Evolutionary conservation across 768 basidiomycete genomes (phyloP).

Genomic region (Podaxis sp.): DNA sequence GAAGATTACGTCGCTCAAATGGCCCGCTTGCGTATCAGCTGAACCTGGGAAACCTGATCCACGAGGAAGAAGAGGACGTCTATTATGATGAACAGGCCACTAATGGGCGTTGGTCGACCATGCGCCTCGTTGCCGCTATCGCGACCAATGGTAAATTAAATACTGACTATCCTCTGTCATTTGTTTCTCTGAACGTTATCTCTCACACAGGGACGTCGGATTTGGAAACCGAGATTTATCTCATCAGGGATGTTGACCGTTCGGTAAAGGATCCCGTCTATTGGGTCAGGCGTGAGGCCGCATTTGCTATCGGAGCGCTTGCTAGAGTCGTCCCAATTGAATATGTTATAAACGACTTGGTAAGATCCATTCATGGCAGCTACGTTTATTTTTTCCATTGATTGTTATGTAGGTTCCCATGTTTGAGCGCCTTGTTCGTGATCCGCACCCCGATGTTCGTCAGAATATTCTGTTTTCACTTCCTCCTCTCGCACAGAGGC

Average conservation of each 20-base stretch:
- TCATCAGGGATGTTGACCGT: slow-evolving; percentile 73
- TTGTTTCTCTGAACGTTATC: slow-evolving; percentile 22
- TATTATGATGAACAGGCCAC: slow-evolving; percentile 57
- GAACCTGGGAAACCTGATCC: slow-evolving; percentile 10
- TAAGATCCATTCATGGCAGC: slow-evolving; percentile 27
- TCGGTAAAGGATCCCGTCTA: slow-evolving; percentile 63
- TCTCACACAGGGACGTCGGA: slow-evolving; percentile 33
- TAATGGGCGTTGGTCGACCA: slow-evolving; percentile 83
- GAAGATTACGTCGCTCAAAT: not conserved
- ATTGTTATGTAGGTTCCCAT: slow-evolving; percentile 63
- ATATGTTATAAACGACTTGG: slow-evolving; percentile 61
- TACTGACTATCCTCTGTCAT: not conserved
- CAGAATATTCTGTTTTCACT: slow-evolving; percentile 86
- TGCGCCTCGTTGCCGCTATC: slow-evolving; percentile 90
- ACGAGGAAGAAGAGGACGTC: slow-evolving; percentile 15
- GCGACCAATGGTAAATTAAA: slow-evolving; percentile 65
- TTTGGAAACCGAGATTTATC: slow-evolving; percentile 59
- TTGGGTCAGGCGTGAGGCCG: slow-evolving; percentile 84
- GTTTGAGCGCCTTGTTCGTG: slow-evolving; percentile 67
- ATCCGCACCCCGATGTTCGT: slow-evolving; percentile 78
- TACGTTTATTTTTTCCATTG: not conserved
- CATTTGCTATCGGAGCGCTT: slow-evolving; percentile 83
- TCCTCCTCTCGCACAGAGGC: slow-evolving; percentile 71
- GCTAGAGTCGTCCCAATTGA: slow-evolving; percentile 86
- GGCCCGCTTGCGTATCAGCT: slow-evolving; percentile 7